Base-by-base conservation (phyloP, 179 eudicot species). In the Heliamphora ciliata region DNA sequence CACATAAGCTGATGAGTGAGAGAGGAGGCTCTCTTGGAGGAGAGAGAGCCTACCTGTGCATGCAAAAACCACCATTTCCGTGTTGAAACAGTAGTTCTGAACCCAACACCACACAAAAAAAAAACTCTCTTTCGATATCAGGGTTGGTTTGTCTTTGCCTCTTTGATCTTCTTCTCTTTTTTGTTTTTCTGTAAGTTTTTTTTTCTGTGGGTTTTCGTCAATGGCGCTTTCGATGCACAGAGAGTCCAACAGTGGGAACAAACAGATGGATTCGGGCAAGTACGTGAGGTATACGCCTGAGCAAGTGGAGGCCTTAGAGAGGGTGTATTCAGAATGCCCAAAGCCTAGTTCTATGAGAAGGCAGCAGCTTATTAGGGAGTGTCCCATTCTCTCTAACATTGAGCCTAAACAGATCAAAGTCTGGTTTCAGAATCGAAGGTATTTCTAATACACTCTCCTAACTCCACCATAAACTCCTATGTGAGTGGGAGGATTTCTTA, bases 361-460 rank as follows among this genome's bases (percentile, higher is more conserved):
- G 79, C 90, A 89, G 61, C 92, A 89, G 85, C 81, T 89, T 73
- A 85, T 88, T 59, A 79, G 92, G 83, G 92, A 89, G 65, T 89
- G 87, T 56, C 90, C 92, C 21, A 84, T 89, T 84, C 92, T 89
- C 59, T 85, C 85, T 58, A 88, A 88, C 74, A 86, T 89, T 74
- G 92, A 89, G 63, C 89, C 89, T 66, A 89, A 89, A 63, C 92
- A 89, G 81, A 89, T 89, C 88, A 89, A 89, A 89, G 90, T 88
- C 76, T 89, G 92, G 92, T 89, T 89, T 81, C 92, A 89, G 84
- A 89, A 89, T 82, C 86, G 92, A 8, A 88, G 92, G 92, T 89
- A 81, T 47, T n/a, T 4, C 64, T 60, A 40, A 59, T 40, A 74
- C 13, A 51, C 0, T 31, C 52, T 31, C 40, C 9, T 8, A 2